Evolutionary conservation across 1,284 basidiomycete genomes (phyloP).

Genomic region (Trichosporon faecale): DNA sequence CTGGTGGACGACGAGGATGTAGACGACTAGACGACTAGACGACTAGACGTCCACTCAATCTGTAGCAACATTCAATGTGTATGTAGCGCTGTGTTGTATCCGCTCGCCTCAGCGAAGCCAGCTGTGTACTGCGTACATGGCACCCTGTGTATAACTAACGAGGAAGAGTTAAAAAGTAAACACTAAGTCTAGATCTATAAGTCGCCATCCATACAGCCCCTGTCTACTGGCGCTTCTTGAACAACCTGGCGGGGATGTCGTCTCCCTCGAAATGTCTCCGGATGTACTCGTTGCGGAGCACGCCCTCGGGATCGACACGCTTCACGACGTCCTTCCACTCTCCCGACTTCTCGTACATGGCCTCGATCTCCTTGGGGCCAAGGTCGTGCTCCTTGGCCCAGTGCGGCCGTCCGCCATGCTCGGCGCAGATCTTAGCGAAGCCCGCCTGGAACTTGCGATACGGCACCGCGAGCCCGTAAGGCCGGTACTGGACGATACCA

Average conservation of each 20-base stretch:
- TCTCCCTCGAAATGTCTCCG: constrained; percentile 56
- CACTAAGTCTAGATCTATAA: constrained; percentile 3
- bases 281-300: constrained; percentile 63
- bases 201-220: neutral
- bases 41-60: neutral
- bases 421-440: constrained; percentile 73
- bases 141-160: neutral
- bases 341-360: constrained; percentile 77
- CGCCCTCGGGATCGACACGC: constrained; percentile 71
- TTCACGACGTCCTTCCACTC: constrained; percentile 71
- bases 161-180: neutral
- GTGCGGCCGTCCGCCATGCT: constrained; percentile 81
- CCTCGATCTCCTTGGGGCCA: constrained; percentile 63
- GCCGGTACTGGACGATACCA: constrained; percentile 92
- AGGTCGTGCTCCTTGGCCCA: constrained; percentile 94
- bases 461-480: constrained; percentile 82
- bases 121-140: neutral
- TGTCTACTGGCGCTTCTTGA: constrained; percentile 32
- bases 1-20: constrained; percentile 10
- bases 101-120: neutral
- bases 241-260: constrained; percentile 39
- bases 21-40: neutral
- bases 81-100: neutral
- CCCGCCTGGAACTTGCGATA: constrained; percentile 76
- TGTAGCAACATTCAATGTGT: neutral